Evolutionary conservation across 208 protist genomes (phyloP), one percentile per base, ranked within the genome.

Genomic region (Blechomonas ayalai): DNA sequence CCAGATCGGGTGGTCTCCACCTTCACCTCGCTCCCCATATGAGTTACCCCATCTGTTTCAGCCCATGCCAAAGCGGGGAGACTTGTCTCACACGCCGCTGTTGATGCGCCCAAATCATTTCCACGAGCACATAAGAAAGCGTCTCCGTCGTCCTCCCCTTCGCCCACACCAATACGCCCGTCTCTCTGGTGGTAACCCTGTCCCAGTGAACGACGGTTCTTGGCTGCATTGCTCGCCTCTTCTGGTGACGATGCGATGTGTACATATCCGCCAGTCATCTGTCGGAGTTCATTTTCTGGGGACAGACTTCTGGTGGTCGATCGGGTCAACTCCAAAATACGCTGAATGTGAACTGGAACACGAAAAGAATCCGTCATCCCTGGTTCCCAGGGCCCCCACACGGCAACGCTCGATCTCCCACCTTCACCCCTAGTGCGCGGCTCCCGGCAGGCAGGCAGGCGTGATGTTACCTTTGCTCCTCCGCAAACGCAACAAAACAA

Each of bases 231-330:
- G 19, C 4, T 1, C 35, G 10, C 4, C 22, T 24, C 29, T 55
- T 50, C 4, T 15, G 29, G 20, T 60, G 56, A 25, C 40, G 43
- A 18, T 71, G 71, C 0, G n/a, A n/a, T n/a, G n/a, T n/a, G n/a
- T n/a, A n/a, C n/a, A n/a, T n/a, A n/a, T n/a, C n/a, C n/a, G n/a
- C 61, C 40, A n/a, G 73, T 66, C 67, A 92, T 85, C 47, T 89
- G 83, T 9, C 64, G 59, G 22, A 92, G 68, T 44, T 89, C 83
- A 13, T 58, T 35, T 43, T 89, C 73, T 3, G 79, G 79, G 2
- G 80, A 89, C 8, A 87, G 49, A 27, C 76, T 88, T 13, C 60
- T 59, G 3, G 64, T 67, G 22, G 62, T 47, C 20, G 66, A 59
- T 27, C 65, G 63, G 8, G 53, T 52, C 24, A 92, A 57, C 34